Evolutionary conservation across 768 basidiomycete species (phyloP), one percentile per base, ranked within the genome.

Genomic region (Phlegmacium glaucopus): DNA sequence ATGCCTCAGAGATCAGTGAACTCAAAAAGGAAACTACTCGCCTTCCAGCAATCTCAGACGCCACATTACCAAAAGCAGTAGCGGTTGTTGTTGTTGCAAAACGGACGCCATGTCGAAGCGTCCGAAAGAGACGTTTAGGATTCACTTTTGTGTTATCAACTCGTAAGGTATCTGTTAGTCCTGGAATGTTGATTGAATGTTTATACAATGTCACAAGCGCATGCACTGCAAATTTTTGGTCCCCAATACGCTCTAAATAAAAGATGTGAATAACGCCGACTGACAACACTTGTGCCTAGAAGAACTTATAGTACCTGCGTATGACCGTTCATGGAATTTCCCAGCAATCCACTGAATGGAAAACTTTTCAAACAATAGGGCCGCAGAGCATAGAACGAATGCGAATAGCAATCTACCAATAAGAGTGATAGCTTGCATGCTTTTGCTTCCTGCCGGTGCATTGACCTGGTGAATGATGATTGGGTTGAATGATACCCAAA

Each of bases 281-380:
- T 45, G 13, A 30, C 28, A 37, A 42, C 11, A 1, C 6, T n/a
- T 6, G 55, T 69, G 16, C 35, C 22, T 22, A 22, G 5, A 22
- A 3, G 22, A 22, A 5, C 22, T 22, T 22, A 22, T 22, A 22
- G 5, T 22, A 79, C 80, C 79, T 37, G 78, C 78, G 55, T 86
- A 90, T 6, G 83, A 85, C 41, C 82, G 69, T 60, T 89, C 85
- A 60, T 92, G 89, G 64, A 90, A 92, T 60, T 89, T 87, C 38
- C 72, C 75, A 39, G 85, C 85, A 55, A 95, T 92, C 73, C 83
- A 82, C 62, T 94, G 93, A 40, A 96, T 88, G 11, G 85, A 64
- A 50, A 94, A 79, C 60, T 96, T 96, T 65, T 94, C 91, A 45
- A 78, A 83, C 9, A 87, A 73, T 6, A 94, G 76, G 18, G 92